Conservation (phyloP, 495 filamentous ascomycete genomes). For the Hapsidospora chrysogenum region DNA sequence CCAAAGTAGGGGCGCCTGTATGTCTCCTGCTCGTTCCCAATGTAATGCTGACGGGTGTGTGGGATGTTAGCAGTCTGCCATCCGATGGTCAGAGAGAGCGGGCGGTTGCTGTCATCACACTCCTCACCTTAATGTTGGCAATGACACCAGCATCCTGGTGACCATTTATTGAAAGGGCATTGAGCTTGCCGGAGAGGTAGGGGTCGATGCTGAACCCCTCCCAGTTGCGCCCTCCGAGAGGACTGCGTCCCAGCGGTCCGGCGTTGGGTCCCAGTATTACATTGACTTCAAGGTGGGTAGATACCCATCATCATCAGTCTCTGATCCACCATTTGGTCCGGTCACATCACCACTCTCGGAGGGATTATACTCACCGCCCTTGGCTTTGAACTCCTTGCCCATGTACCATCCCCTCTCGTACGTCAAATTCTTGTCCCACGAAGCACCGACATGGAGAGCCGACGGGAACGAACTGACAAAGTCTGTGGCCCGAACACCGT, state of each 20-base stretch:
- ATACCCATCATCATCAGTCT: too few species aligned
- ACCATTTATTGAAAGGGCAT: slow-evolving; percentile 26
- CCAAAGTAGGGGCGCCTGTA: slow-evolving; percentile 33
- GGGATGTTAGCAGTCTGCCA: not conserved
- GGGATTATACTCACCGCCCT: slow-evolving; percentile 44
- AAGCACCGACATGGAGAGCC: slow-evolving; percentile 39
- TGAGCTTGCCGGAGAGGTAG: slow-evolving; percentile 29
- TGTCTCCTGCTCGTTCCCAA: slow-evolving; percentile 50
- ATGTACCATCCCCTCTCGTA: slow-evolving; percentile 30
- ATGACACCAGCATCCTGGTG: slow-evolving; percentile 36
- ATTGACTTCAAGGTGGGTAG: too few species aligned
- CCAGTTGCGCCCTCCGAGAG: slow-evolving; percentile 40
- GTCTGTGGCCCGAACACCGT: slow-evolving; percentile 41
- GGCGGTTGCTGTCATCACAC: not conserved
- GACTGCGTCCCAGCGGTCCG: slow-evolving; percentile 35
- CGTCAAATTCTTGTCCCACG: slow-evolving; percentile 39
- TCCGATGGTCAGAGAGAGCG: not conserved
- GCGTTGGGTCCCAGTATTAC: slow-evolving; percentile 50
- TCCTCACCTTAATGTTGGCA: slow-evolving; percentile 31
- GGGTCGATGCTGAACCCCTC: slow-evolving; percentile 35
- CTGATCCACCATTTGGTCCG: too few species aligned
- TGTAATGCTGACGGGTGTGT: slow-evolving; percentile 28
- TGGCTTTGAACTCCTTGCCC: slow-evolving; percentile 38
- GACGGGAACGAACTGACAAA: slow-evolving; percentile 41
- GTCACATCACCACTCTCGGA: too few species aligned